Base-by-base conservation (phyloP, 768 basidiomycete species). In the Lentinula sp. region DNA sequence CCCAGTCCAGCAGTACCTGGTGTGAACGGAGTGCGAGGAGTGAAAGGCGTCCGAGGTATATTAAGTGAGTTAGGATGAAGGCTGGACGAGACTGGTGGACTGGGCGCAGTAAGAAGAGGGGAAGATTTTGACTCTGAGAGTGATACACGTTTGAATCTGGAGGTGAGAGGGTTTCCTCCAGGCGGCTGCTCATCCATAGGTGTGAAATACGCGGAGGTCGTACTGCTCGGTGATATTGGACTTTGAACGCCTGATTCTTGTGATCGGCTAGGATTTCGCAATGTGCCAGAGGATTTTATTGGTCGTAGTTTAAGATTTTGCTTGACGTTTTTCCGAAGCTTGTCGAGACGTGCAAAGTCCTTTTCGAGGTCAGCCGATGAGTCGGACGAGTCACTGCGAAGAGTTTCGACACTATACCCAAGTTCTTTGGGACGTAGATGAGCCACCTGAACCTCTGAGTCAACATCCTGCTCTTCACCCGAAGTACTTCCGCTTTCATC, bases 221-320 rank as follows among this genome's bases (percentile, higher is more conserved):
- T 61, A 56, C 58, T 65, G 31, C 49, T 61, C 57, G 55, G 43
- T 15, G 61, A 61, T 18, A 52, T 56, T 15, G 60, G 49, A 31
- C 57, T 59, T 4, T 31, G 28, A 5, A 46, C 43, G 15, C 31
- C 31, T n/a, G 16, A 15, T 21, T 53, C 51, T 28, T 53, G 51
- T 16, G 37, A 46, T n/a, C 45, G 43, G 18, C 9, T 39, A 13
- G 34, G 64, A 31, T 72, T 62, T 50, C 82, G 78, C 48, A 85
- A 73, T n/a, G 76, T 69, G 49, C 77, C 75, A 40, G 78, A 75
- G 23, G 87, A 86, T 54, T 84, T 82, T 60, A 93, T 87, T 32
- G 92, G 91, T 21, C 91, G 82, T 39, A 93, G 78, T 61, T 84
- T 85, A 40, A 93, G 80, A 66, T 93, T 93, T 72, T 84, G 80